Percentiles rank a stretch among this genome's conserved stretches.
phyloP scores from a whole-genome alignment of 345 rosid species.

The Viola odorata region DNA sequence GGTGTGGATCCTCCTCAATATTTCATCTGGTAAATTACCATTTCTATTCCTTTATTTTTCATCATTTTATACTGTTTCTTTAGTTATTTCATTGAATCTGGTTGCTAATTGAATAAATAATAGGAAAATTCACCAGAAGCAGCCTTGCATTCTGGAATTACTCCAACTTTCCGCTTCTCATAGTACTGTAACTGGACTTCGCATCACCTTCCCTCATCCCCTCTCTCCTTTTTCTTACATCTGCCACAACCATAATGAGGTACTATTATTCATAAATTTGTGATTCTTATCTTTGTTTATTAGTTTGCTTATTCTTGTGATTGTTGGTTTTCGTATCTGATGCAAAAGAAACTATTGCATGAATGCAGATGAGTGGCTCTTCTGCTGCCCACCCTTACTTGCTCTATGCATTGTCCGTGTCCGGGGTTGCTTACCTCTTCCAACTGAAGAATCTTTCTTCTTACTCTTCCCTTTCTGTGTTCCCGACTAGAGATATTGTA shows the following conservation, averaged over 20 bases:
- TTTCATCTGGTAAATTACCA: constrained; percentile 38
- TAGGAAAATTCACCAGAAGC: constrained; percentile 54
- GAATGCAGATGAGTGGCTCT: constrained; percentile 30
- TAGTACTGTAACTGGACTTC: constrained; percentile 42
- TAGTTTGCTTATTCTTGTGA: not conserved
- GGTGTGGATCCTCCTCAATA: constrained; percentile 39
- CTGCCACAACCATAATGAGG: constrained; percentile 33
- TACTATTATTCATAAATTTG: constrained; percentile 1
- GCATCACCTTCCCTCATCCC: constrained; percentile 48
- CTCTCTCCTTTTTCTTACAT: constrained; percentile 72
- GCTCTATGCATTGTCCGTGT: constrained; percentile 55
- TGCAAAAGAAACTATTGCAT: not conserved
- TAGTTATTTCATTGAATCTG: not conserved
- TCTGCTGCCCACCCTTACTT: constrained; percentile 22
- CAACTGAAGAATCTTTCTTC: constrained; percentile 36
- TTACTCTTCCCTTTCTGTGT: constrained; percentile 38
- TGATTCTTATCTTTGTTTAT: not conserved
- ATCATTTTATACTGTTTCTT: not conserved
- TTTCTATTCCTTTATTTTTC: too few relatives aligned
- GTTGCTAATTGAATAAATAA: not conserved
- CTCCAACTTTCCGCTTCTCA: constrained; percentile 56
- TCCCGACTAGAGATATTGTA: constrained; percentile 40
- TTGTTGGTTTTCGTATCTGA: not conserved
- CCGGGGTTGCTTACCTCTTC: constrained; percentile 62
- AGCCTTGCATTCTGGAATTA: constrained; percentile 50